Conservation (phyloP, 2,329 filamentous ascomycete genomes). For the Hypoxylon sp. region DNA sequence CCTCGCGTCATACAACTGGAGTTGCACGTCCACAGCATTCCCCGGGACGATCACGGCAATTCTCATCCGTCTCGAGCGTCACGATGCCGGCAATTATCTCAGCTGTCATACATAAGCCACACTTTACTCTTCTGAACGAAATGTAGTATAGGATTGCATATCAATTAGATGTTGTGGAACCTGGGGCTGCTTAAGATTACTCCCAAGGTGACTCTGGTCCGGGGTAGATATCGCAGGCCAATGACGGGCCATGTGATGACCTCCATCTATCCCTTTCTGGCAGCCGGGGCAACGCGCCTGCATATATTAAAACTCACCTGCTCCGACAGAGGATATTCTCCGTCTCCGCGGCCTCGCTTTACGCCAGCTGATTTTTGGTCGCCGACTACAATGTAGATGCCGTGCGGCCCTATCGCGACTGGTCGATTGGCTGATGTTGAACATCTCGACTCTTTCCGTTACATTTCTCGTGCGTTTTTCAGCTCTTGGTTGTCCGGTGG, state of each 20-base stretch:
- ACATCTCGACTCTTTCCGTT: slow-evolving; percentile 1
- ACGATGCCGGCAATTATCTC: slow-evolving; percentile 1
- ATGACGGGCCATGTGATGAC: slow-evolving; percentile 29
- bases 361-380: slow-evolving; percentile 6
- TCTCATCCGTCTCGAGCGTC: slow-evolving; percentile 10
- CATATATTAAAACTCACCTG: slow-evolving; percentile 22
- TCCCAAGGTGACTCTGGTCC: background rate
- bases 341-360: background rate
- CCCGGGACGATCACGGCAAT: background rate
- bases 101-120: slow-evolving; percentile 28
- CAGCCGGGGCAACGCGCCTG: slow-evolving; percentile 11
- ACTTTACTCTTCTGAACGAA: background rate
- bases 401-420: slow-evolving; percentile 1
- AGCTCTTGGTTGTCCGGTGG: slow-evolving; percentile 14
- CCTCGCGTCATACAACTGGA: slow-evolving; percentile 17
- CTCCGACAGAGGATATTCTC: slow-evolving; percentile 6
- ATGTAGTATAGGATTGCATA: slow-evolving; percentile 4
- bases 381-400: slow-evolving; percentile 15
- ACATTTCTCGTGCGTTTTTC: slow-evolving; percentile 3
- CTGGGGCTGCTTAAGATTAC: background rate
- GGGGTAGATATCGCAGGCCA: slow-evolving; percentile 18
- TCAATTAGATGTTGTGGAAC: slow-evolving; percentile 28
- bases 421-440: slow-evolving; percentile 17
- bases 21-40: background rate
- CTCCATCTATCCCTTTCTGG: slow-evolving; percentile 5